Evolutionary conservation across 495 filamentous ascomycete genomes (phyloP).

Genomic region (Hyaloscypha hepaticicola): DNA sequence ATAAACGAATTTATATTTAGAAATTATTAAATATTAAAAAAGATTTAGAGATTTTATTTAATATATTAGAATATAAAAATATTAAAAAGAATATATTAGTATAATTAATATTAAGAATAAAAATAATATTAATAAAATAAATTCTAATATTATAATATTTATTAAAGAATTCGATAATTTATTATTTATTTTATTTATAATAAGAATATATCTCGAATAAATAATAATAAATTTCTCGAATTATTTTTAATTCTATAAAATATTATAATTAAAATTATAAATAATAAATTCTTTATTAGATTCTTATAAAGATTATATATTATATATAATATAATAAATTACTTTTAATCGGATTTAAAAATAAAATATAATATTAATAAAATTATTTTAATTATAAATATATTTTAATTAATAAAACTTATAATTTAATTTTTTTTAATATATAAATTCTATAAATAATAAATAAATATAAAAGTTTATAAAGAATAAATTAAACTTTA

Average conservation of each 20-base stretch:
- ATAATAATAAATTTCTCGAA: conserved; percentile 21
- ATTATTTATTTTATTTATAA: conserved; percentile 33
- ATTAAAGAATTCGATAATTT: conserved; percentile 32
- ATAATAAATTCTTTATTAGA: conserved; percentile 28
- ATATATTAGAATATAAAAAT: conserved; percentile 32
- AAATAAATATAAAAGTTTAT: conserved; percentile 21
- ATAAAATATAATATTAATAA: conserved; percentile 35
- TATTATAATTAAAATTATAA: conserved; percentile 33
- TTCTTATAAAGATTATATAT: conserved; percentile 32
- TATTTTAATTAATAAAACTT: conserved; percentile 49
- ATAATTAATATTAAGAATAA: conserved; percentile 1
- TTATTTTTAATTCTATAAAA: conserved; percentile 26
- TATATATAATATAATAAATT: conserved; percentile 45
- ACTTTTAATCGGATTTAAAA: conserved; percentile 42
- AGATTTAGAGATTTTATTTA: conserved; percentile 36
- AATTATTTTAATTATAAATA: conserved; percentile 44
- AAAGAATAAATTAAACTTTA: conserved; percentile 23
- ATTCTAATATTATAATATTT: conserved; percentile 27
- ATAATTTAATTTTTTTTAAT: conserved; percentile 43
- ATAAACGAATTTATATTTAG: conserved; percentile 30
- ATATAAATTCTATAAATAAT: conserved; percentile 8
- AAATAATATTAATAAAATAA: conserved; percentile 16
- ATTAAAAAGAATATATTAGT: conserved; percentile 21
- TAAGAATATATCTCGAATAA: conserved; percentile 35
- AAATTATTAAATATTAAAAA: conserved; percentile 36